Base-by-base conservation (phyloP, 805 yeast species). In the Nakazawaea wickerhamii region DNA sequence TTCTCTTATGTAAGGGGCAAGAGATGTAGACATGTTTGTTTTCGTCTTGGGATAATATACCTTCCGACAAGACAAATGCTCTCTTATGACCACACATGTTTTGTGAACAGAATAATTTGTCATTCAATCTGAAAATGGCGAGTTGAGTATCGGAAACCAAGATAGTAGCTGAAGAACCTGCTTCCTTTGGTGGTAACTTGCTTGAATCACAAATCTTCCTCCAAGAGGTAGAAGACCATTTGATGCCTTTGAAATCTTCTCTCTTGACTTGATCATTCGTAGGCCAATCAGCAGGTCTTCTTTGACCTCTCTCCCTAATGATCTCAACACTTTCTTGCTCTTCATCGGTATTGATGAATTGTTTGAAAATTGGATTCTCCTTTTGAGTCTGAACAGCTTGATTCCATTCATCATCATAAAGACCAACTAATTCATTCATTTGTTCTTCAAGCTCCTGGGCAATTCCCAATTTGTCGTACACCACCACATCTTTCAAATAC, bases 71-170 rank as follows among this genome's bases (percentile, higher is more conserved):
- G 1, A 63, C 64, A 53, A 64, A 64, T 1, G 69, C 61, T n/a
- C 66, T 50, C 26, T 61, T 58, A 43, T 64, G 67, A n/a, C 65
- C 64, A 49, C 69, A 64, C 67, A 64, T 62, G 46, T 63, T 63
- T 39, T 64, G 69, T 11, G 64, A 61, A n/a, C 66, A 61, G 38
- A 50, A 61, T 6, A 62, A 48, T 42, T 55, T 54, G n/a, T 53
- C 63, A n/a, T 52, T 45, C n/a, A 55, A 45, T 34, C 65, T 47
- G 55, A 61, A 64, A 1, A 64, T 23, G 0, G 69, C 68, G 13
- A 64, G 45, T 46, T 64, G 68, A 1, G 69, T 63, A 38, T 62
- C 65, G 1, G 65, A 61, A 2, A 61, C 45, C 21, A 61, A 46
- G 9, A 59, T 49, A 3, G 65, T 58, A 3, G 58, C 55, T 3